These are phyloP conservation scores for Claviceps cyperi DNA, from an alignment of 2,329 filamentous ascomycete genomes.

Conservation along the genomic window DNA sequence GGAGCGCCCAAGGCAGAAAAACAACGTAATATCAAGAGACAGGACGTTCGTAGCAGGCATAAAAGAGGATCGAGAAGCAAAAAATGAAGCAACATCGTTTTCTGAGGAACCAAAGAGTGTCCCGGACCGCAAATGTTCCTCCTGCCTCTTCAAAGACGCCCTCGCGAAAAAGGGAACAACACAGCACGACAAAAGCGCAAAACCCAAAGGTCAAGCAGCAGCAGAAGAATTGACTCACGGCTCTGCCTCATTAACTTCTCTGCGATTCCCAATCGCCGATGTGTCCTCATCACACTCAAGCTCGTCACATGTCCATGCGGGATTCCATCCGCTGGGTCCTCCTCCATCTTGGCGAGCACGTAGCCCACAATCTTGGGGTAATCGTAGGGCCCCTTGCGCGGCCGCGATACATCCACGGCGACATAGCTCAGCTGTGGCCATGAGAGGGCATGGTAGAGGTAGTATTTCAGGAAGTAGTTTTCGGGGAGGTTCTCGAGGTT, in stretches of 20 bases:
- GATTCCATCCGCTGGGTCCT: constrained; percentile 81
- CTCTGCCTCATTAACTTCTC: constrained; percentile 97
- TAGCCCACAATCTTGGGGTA: constrained; percentile 98
- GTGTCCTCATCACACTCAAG: constrained; percentile 90
- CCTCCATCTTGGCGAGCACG: constrained; percentile 99
- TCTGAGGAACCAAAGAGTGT: too few species aligned
- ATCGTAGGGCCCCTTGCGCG: constrained; percentile 63
- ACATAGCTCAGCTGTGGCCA: constrained; percentile 98
- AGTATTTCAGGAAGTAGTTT: constrained; percentile 99
- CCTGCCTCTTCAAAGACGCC: too few species aligned
- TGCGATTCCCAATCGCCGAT: constrained; percentile 77
- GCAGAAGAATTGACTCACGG: constrained; percentile 41
- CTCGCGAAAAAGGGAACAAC: background rate
- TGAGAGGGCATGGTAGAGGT: constrained; percentile 94
- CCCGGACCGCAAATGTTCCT: too few species aligned
- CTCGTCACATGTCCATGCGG: constrained; percentile 95
- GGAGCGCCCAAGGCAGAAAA: too few species aligned
- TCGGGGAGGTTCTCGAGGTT: constrained; percentile 98
- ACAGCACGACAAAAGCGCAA: too few species aligned
- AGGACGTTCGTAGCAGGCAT: too few species aligned
- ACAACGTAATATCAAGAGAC: too few species aligned
- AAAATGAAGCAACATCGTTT: background rate
- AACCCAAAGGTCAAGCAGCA: too few species aligned
- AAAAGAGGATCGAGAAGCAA: background rate
- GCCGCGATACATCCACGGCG: constrained; percentile 78